phyloP scores from a whole-genome alignment of 1,284 basidiomycete genomes.

The Naganishia albida region DNA sequence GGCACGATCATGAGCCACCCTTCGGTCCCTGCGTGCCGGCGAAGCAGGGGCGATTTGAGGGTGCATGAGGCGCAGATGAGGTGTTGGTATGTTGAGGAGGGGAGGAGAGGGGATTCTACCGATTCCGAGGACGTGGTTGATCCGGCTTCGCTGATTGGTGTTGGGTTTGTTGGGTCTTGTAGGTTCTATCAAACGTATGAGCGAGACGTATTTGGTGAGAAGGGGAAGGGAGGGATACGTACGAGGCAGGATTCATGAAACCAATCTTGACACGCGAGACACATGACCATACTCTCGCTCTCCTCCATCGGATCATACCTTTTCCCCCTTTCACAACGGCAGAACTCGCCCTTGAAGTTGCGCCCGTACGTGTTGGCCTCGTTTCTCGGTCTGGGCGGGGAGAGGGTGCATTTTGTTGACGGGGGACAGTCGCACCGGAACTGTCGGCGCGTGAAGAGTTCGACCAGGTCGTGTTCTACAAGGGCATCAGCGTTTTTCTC shows the following conservation, averaged over 20 bases:
- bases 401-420: slow-evolving; percentile 1
- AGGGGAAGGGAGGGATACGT: neutral
- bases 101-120: slow-evolving; percentile 42
- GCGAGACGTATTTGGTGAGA: neutral
- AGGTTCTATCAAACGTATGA: slow-evolving; percentile 20
- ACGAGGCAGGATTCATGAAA: slow-evolving; percentile 36
- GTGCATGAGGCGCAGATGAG: slow-evolving; percentile 49
- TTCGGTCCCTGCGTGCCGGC: slow-evolving; percentile 40
- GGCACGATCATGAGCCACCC: slow-evolving; percentile 52
- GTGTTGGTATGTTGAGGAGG: slow-evolving; percentile 48
- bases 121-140: slow-evolving; percentile 1
- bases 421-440: slow-evolving; percentile 55
- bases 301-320: slow-evolving; percentile 52
- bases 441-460: slow-evolving; percentile 49
- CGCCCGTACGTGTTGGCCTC: slow-evolving; percentile 45
- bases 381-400: slow-evolving; percentile 35
- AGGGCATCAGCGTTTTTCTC: slow-evolving; percentile 1
- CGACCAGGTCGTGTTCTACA: slow-evolving; percentile 51
- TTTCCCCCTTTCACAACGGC: slow-evolving; percentile 46
- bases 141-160: neutral
- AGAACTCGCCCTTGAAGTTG: slow-evolving; percentile 51
- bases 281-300: slow-evolving; percentile 51
- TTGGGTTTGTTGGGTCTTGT: slow-evolving; percentile 29
- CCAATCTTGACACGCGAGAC: slow-evolving; percentile 51
- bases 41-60: slow-evolving; percentile 31